Evolutionary conservation across 1,139 yeast genomes (phyloP).

Genomic region (Diutina pseudorugosa): DNA sequence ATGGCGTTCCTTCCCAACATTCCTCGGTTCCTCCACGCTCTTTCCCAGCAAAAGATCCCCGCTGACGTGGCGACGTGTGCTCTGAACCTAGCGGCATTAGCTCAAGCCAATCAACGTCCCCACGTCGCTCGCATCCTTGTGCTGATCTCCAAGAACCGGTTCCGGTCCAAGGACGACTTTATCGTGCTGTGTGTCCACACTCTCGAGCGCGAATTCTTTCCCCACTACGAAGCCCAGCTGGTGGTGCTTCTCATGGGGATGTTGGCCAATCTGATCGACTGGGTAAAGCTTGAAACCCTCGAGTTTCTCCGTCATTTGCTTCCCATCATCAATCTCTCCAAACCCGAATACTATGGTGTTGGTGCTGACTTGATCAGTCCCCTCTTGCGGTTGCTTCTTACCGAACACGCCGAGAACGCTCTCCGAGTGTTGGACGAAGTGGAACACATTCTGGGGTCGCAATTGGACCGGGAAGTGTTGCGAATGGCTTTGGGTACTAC

Average conservation of each 20-base stretch:
- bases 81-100: conserved; percentile 43
- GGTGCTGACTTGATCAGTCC: conserved; percentile 97
- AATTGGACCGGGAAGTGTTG: conserved; percentile 80
- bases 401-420: conserved; percentile 83
- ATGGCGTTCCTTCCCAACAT: conserved; percentile 66
- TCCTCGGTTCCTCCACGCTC: conserved; percentile 75
- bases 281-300: conserved; percentile 78
- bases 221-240: conserved; percentile 61
- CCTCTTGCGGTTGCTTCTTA: conserved; percentile 62
- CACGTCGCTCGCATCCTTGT: conserved; percentile 62
- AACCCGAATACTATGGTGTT: conserved; percentile 74
- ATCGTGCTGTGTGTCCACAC: conserved; percentile 68
- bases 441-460: conserved; percentile 76
- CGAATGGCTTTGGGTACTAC: conserved; percentile 73
- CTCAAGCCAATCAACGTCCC: conserved; percentile 43
- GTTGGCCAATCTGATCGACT: conserved; percentile 58
- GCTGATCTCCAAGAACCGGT: conserved; percentile 66
- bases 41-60: conserved; percentile 42
- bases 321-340: conserved; percentile 64
- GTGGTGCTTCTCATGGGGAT: conserved; percentile 68
- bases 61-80: conserved; percentile 51
- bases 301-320: conserved; percentile 60
- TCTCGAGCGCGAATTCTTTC: conserved; percentile 57
- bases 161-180: conserved; percentile 83
- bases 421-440: conserved; percentile 84